These are phyloP conservation scores for Phytophthora colocasiae DNA, from an alignment of 352 stramenopile genomes.

Conservation along the genomic window DNA sequence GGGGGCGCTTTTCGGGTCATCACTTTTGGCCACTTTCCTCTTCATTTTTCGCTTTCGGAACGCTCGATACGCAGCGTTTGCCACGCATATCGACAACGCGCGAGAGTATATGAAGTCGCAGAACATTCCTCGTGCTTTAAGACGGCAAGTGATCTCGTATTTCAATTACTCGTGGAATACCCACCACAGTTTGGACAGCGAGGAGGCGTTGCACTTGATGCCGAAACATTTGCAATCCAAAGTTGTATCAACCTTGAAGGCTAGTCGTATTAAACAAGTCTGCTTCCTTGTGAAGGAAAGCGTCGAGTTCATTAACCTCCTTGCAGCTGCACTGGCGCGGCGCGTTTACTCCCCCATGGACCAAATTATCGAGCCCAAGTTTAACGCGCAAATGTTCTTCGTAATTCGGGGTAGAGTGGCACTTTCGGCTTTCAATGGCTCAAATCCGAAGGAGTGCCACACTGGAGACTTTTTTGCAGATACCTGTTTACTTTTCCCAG, in stretches of 20 bases:
- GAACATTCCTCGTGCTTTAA: constrained; percentile 56
- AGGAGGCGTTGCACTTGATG: constrained; percentile 63
- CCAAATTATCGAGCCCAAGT: constrained; percentile 73
- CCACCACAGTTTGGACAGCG: constrained; percentile 66
- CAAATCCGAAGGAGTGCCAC: constrained; percentile 59
- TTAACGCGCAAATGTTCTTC: constrained; percentile 83
- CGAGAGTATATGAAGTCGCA: constrained; percentile 78
- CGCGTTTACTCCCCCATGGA: constrained; percentile 67
- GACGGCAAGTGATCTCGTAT: constrained; percentile 64
- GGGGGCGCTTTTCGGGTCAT: constrained; percentile 62
- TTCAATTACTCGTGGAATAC: constrained; percentile 75
- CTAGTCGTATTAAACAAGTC: constrained; percentile 67
- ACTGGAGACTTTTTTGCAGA: constrained; percentile 76
- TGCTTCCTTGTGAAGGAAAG: constrained; percentile 78
- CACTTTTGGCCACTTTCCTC: constrained; percentile 66
- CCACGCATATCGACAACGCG: constrained; percentile 71
- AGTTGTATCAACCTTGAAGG: constrained; percentile 68
- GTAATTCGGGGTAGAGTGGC: constrained; percentile 64
- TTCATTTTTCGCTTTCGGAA: constrained; percentile 82
- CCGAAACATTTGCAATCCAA: constrained; percentile 75
- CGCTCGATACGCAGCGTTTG: constrained; percentile 52
- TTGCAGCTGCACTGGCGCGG: constrained; percentile 55
- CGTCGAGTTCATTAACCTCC: constrained; percentile 71
- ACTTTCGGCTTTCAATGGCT: constrained; percentile 58
- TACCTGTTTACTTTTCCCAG: constrained; percentile 58